phyloP scores from a whole-genome alignment of 176 grass and related monocot species.

The Saccharum officinarum region DNA sequence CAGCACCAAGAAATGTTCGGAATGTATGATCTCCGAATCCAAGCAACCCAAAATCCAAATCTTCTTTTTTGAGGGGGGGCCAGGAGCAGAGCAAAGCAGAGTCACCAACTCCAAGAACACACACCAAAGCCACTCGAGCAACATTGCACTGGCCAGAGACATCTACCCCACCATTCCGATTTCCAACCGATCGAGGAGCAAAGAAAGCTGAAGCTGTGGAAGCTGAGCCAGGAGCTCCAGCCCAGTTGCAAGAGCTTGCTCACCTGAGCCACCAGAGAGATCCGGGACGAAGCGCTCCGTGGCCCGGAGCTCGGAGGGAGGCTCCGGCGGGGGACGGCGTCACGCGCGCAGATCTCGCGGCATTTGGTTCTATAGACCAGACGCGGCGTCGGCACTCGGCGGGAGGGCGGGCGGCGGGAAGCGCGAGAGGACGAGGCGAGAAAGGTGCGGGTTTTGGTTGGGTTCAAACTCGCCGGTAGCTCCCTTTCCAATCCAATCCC shows the following conservation, averaged over 20 bases:
- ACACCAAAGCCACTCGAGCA: background rate
- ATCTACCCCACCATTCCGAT: background rate
- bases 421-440: background rate
- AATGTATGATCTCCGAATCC: constrained; percentile 9
- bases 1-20: background rate
- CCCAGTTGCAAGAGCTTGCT: background rate
- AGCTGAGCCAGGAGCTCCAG: background rate
- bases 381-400: background rate
- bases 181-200: background rate
- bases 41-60: constrained; percentile 31
- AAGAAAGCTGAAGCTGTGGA: background rate
- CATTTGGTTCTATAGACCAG: constrained; percentile 33
- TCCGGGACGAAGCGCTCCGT: background rate
- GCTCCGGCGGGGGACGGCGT: constrained; percentile 3
- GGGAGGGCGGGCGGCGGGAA: background rate
- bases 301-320: background rate
- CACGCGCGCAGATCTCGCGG: constrained; percentile 52
- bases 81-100: background rate
- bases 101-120: constrained; percentile 23
- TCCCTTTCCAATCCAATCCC: constrained; percentile 32
- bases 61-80: background rate
- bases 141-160: background rate
- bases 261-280: constrained; percentile 16
- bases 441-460: constrained; percentile 32
- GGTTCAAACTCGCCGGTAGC: constrained; percentile 43